These are phyloP conservation scores for Xylariaceae sp. DNA, from an alignment of 2,329 filamentous ascomycete genomes.

Conservation along the genomic window DNA sequence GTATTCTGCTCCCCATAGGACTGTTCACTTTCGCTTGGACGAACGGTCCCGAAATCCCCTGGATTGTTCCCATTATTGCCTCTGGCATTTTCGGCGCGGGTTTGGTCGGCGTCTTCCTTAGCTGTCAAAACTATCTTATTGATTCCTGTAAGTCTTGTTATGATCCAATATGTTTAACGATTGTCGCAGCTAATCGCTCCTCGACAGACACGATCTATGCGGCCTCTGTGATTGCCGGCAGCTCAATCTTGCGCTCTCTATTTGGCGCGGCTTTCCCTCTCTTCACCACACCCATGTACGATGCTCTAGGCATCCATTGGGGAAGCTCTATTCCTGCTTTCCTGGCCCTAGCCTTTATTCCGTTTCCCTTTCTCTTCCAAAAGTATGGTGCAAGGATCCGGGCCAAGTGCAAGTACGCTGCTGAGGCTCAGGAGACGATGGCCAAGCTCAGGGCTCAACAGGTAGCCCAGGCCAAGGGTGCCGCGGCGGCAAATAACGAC, in stretches of 20 bases:
- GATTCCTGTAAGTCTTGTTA: constrained; percentile 49
- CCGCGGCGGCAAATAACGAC: constrained; percentile 11
- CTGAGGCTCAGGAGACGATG: constrained; percentile 62
- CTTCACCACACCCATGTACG: constrained; percentile 62
- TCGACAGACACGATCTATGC: constrained; percentile 71
- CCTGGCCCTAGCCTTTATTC: constrained; percentile 72
- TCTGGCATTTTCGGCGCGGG: constrained; percentile 47
- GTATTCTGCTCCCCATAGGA: constrained; percentile 65
- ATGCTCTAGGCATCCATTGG: constrained; percentile 74
- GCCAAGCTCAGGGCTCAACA: constrained; percentile 28
- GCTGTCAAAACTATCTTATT: constrained; percentile 62
- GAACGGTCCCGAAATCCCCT: constrained; percentile 59
- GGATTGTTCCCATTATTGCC: constrained; percentile 51
- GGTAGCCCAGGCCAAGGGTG: constrained; percentile 11
- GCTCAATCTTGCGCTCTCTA: constrained; percentile 62
- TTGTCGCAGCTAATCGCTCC: not conserved
- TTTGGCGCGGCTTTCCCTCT: constrained; percentile 68
- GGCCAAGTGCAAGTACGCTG: constrained; percentile 71
- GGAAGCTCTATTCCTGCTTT: constrained; percentile 76
- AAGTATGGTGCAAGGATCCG: constrained; percentile 70
- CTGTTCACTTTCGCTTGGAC: constrained; percentile 76
- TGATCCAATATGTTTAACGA: not conserved
- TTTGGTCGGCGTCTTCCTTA: constrained; percentile 62
- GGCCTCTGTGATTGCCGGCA: constrained; percentile 65
- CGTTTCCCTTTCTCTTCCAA: constrained; percentile 79